Evolutionary conservation across 352 stramenopile genomes (phyloP).

Genomic region (Pythium folliculosum): DNA sequence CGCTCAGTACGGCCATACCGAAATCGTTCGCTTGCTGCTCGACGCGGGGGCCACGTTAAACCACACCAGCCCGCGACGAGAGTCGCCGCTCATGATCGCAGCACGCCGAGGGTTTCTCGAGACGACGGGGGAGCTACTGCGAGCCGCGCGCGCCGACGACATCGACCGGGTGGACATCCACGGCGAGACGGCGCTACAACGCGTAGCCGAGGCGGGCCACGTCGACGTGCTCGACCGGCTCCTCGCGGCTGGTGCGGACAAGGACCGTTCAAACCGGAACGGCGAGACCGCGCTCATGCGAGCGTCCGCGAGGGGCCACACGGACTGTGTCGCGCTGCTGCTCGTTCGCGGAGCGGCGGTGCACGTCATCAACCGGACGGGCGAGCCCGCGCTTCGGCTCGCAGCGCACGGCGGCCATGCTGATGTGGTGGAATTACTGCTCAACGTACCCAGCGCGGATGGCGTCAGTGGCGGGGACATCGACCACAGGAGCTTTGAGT

Average conservation of each 20-base stretch:
- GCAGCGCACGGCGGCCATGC: not conserved
- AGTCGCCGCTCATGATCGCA: too few relatives aligned
- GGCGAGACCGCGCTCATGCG: not conserved
- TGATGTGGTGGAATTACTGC: not conserved
- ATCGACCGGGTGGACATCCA: too few relatives aligned
- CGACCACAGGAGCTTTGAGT: too few relatives aligned
- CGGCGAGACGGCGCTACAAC: too few relatives aligned
- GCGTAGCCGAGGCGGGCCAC: too few relatives aligned
- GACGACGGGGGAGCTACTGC: too few relatives aligned
- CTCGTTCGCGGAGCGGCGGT: not conserved
- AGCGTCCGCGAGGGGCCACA: not conserved
- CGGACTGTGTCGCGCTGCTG: not conserved
- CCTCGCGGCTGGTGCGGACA: too few relatives aligned
- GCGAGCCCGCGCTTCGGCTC: not conserved
- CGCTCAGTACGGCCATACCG: not conserved
- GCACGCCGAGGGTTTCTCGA: too few relatives aligned
- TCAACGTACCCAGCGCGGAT: not conserved
- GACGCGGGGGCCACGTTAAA: not conserved
- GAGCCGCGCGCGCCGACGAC: too few relatives aligned
- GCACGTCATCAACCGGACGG: not conserved
- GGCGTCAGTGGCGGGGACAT: not conserved
- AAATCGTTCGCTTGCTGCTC: not conserved
- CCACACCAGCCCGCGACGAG: not conserved
- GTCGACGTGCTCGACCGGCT: too few relatives aligned
- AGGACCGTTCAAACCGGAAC: too few relatives aligned